Conservation (phyloP, 164 flowering plant species). For the Magnolia officinalis region DNA sequence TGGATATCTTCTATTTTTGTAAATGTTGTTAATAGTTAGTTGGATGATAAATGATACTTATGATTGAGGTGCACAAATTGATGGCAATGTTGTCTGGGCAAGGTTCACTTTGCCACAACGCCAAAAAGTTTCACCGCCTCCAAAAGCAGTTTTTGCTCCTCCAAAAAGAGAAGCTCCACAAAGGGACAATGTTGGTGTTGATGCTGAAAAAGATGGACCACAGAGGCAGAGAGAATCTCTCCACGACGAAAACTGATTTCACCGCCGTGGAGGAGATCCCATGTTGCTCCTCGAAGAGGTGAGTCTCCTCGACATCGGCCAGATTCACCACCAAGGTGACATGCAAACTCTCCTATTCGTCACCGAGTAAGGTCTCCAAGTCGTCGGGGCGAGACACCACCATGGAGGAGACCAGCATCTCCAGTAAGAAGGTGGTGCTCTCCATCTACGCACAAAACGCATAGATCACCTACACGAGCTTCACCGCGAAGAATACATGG, state of each 20-base stretch:
- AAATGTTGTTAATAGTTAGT: too few species aligned
- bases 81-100: conserved; percentile 80
- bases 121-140: conserved; percentile 65
- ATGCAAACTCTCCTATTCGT: conserved; percentile 64
- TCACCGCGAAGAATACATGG: conserved; percentile 81
- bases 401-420: conserved; percentile 75
- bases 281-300: conserved; percentile 54
- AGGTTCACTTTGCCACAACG: conserved; percentile 70
- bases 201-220: conserved; percentile 63
- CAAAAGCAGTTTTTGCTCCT: conserved; percentile 44
- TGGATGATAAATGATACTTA: too few species aligned
- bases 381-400: conserved; percentile 76
- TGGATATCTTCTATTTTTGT: too few species aligned
- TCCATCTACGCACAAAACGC: conserved; percentile 67
- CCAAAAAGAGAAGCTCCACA: conserved; percentile 53
- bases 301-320: conserved; percentile 67
- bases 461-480: conserved; percentile 68
- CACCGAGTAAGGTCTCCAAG: conserved; percentile 55
- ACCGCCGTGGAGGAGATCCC: conserved; percentile 73
- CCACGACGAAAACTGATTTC: conserved; percentile 65
- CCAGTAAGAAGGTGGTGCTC: conserved; percentile 81
- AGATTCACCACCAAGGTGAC: conserved; percentile 58
- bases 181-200: conserved; percentile 48
- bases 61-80: conserved; percentile 55
- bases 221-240: conserved; percentile 59